Evolutionary conservation across 768 basidiomycete genomes (phyloP).

Genomic region (Mycena leptocephala): DNA sequence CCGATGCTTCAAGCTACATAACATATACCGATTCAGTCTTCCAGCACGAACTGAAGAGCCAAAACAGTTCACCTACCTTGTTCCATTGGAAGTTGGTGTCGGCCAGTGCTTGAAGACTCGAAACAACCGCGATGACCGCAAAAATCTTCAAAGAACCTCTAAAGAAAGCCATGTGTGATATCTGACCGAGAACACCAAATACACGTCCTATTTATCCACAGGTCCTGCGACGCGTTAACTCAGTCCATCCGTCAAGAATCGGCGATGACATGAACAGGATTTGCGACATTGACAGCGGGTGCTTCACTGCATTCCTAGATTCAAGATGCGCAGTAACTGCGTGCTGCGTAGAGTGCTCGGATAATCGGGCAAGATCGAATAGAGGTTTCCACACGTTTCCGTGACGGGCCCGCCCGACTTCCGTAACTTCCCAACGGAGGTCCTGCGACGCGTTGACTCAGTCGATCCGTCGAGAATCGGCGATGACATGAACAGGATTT

Average conservation of each 20-base stretch:
- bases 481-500: too few species aligned
- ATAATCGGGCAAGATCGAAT: conserved; percentile 13
- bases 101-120: neutral
- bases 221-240: conserved; percentile 1
- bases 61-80: conserved; percentile 3
- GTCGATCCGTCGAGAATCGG: too few species aligned
- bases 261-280: too few species aligned
- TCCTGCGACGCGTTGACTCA: too few species aligned
- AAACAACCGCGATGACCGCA: conserved; percentile 1
- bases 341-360: conserved; percentile 1
- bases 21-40: neutral
- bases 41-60: neutral
- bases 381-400: neutral
- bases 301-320: neutral
- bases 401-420: neutral
- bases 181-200: neutral
- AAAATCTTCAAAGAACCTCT: conserved; percentile 2
- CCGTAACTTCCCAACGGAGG: too few species aligned
- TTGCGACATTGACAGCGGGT: conserved; percentile 1
- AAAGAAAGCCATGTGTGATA: conserved; percentile 5
- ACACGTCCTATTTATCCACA: conserved; percentile 2
- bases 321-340: neutral
- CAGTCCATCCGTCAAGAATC: conserved; percentile 2
- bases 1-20: neutral
- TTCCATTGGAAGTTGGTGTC: neutral